Conservation (phyloP, 2,329 filamentous ascomycete species). For the Colletotrichum cereale region DNA sequence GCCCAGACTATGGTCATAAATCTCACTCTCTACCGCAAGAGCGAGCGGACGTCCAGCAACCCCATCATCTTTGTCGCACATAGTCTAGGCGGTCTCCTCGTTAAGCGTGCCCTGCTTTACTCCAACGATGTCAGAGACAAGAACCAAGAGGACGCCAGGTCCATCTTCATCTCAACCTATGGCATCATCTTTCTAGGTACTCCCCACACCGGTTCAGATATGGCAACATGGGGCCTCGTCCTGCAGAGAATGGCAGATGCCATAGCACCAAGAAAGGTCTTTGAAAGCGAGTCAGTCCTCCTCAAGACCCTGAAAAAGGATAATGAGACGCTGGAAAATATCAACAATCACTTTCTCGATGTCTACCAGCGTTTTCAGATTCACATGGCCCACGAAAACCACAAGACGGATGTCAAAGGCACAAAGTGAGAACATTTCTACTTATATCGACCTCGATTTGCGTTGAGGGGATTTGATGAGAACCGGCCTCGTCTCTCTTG, state of each 20-base stretch:
- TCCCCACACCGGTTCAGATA: conserved; percentile 77
- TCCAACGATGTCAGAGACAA: conserved; percentile 71
- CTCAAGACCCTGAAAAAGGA: conserved; percentile 79
- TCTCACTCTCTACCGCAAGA: conserved; percentile 72
- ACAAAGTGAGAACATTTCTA: conserved; percentile 59
- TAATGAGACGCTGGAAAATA: conserved; percentile 80
- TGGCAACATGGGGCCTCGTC: conserved; percentile 75
- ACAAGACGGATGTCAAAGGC: conserved; percentile 76
- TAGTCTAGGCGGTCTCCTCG: conserved; percentile 78
- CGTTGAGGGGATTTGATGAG: neutral
- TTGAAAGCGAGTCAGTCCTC: conserved; percentile 76
- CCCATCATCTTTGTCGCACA: conserved; percentile 84
- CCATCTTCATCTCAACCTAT: conserved; percentile 80
- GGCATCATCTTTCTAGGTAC: conserved; percentile 83
- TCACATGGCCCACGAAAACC: conserved; percentile 82
- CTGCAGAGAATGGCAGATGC: conserved; percentile 76
- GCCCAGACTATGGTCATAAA: conserved; percentile 76
- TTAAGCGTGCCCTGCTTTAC: conserved; percentile 78
- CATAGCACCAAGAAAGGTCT: conserved; percentile 73
- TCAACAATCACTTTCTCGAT: conserved; percentile 79
- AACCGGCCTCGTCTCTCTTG: neutral
- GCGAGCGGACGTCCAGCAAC: conserved; percentile 66
- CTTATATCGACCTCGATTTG: neutral
- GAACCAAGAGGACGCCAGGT: conserved; percentile 73
- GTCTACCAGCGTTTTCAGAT: conserved; percentile 79